Conservation (phyloP, 441 rosid species). For the Arabidopsis lyrata region DNA sequence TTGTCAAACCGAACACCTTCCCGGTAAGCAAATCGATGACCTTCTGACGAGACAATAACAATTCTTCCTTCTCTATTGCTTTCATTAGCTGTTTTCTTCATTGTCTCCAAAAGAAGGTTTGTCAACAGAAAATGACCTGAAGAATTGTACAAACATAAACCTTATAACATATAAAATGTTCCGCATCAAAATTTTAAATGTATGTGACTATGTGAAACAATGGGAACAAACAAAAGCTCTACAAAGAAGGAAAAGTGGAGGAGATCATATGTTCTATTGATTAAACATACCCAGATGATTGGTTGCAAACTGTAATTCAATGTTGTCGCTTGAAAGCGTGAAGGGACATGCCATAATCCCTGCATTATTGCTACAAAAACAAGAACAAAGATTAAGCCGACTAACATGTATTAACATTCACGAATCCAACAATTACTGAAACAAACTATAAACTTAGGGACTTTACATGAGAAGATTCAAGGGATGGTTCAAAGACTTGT, state of each 20-base stretch:
- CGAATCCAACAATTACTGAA: conserved; percentile 12
- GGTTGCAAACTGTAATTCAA: conserved; percentile 74
- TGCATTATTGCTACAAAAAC: conserved; percentile 69
- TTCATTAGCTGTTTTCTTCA: conserved; percentile 59
- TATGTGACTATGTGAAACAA: background rate
- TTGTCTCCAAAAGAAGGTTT: conserved; percentile 58
- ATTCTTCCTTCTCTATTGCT: conserved; percentile 67
- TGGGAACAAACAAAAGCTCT: background rate
- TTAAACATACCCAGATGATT: conserved; percentile 63
- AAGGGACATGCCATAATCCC: conserved; percentile 70
- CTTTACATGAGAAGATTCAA: conserved; percentile 47
- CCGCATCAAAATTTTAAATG: background rate
- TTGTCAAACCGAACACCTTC: conserved; percentile 63
- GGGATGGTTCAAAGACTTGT: conserved; percentile 52
- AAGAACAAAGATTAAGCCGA: conserved; percentile 10
- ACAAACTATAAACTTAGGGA: background rate
- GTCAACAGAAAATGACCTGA: conserved; percentile 74
- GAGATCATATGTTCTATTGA: background rate
- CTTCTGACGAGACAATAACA: conserved; percentile 63
- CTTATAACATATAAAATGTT: background rate
- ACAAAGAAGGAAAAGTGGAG: conserved; percentile 2
- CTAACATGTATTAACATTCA: conserved; percentile 14
- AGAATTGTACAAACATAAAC: background rate
- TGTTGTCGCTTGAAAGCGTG: conserved; percentile 61
- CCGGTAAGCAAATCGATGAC: conserved; percentile 50